phyloP scores from a whole-genome alignment of 805 yeast species.

The Metschnikowia amazonensis region DNA sequence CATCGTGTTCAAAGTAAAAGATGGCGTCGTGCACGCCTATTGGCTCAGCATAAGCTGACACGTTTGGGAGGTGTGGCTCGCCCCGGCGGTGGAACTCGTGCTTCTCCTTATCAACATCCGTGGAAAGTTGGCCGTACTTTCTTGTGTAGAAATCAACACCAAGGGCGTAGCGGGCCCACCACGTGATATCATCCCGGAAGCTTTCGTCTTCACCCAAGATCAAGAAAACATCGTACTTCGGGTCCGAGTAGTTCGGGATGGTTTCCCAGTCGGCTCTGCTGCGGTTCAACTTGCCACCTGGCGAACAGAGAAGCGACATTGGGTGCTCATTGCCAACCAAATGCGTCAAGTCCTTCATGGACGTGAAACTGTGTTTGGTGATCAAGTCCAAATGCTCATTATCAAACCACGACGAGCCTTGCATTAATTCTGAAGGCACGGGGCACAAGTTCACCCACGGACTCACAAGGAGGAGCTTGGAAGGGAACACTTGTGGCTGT shows the following conservation, averaged over 20 bases:
- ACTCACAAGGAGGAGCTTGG: constrained; percentile 25
- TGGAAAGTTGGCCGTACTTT: constrained; percentile 27
- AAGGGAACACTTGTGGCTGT: constrained; percentile 22
- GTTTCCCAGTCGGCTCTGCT: constrained; percentile 28
- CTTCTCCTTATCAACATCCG: constrained; percentile 16
- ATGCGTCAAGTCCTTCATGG: constrained; percentile 8
- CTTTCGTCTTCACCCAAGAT: constrained; percentile 41
- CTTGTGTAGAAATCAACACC: constrained; percentile 6
- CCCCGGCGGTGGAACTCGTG: constrained; percentile 22
- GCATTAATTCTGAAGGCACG: constrained; percentile 17
- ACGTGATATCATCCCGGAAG: constrained; percentile 38
- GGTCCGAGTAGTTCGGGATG: constrained; percentile 29
- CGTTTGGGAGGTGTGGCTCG: constrained; percentile 19
- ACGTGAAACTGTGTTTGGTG: constrained; percentile 10
- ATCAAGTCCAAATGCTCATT: constrained; percentile 20
- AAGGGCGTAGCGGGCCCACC: constrained; percentile 33
- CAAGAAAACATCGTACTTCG: constrained; percentile 26
- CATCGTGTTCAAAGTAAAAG: constrained; percentile 16
- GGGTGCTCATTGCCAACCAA: constrained; percentile 16
- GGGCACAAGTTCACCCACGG: constrained; percentile 40
- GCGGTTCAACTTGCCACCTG: constrained; percentile 25
- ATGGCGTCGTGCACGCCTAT: constrained; percentile 20
- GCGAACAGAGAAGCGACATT: constrained; percentile 20
- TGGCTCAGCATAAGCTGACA: constrained; percentile 17
- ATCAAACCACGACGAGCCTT: constrained; percentile 36